Conservation (phyloP, 306 rosid species). For the Quercus aquifolioides region DNA sequence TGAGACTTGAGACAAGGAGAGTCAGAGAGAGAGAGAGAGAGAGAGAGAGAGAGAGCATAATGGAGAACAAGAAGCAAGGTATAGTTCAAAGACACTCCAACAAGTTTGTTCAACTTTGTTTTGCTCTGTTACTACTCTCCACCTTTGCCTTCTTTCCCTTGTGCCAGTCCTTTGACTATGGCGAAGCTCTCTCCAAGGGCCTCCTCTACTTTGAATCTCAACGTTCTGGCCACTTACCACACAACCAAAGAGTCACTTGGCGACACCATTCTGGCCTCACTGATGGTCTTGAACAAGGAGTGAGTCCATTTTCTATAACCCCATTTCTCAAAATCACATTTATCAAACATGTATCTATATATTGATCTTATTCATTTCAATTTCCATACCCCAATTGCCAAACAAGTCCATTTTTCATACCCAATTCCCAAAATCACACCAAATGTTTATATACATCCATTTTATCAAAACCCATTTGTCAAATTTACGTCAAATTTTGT, state of each 20-base stretch:
- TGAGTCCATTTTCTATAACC: neutral
- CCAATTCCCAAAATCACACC: no score
- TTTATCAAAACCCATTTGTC: neutral
- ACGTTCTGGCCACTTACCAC: slow-evolving; percentile 80
- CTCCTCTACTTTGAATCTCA: slow-evolving; percentile 86
- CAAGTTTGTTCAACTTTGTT: slow-evolving; percentile 21
- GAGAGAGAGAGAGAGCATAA: neutral
- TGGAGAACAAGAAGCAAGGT: slow-evolving; percentile 34
- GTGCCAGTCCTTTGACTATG: slow-evolving; percentile 45
- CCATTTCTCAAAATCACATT: no score
- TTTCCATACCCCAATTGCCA: no score
- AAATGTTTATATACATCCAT: no score
- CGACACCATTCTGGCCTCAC: slow-evolving; percentile 78
- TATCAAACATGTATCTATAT: no score
- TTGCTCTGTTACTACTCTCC: slow-evolving; percentile 26
- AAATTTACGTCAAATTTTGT: no score
- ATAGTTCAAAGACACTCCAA: slow-evolving; percentile 10
- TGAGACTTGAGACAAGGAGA: neutral
- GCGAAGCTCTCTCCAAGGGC: slow-evolving; percentile 63
- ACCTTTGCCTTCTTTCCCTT: slow-evolving; percentile 25
- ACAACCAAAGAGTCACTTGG: slow-evolving; percentile 79
- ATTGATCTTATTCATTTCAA: no score
- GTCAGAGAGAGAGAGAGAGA: neutral
- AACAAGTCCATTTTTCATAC: no score
- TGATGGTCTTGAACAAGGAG: slow-evolving; percentile 88